Evolutionary conservation across 345 rosid species (phyloP).

Genomic region (Cardamine chenopodiifolia): DNA sequence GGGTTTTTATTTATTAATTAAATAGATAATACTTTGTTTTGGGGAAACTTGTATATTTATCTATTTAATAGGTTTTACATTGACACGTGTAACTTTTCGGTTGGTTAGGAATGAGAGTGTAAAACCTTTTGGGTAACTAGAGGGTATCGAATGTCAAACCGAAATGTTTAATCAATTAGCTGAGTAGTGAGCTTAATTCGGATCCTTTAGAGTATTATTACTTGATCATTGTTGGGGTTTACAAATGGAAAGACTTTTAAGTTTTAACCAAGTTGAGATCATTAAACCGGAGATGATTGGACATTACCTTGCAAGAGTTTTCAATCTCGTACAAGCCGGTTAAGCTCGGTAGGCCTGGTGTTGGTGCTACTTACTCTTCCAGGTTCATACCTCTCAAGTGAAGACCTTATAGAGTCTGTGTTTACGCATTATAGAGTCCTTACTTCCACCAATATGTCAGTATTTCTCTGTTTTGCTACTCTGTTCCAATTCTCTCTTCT

Average conservation of each 20-base stretch:
- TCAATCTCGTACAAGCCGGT: not conserved
- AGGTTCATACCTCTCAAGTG: too few species aligned
- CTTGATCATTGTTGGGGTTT: not conserved
- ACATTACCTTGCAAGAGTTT: not conserved
- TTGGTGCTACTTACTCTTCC: not conserved
- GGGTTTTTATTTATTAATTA: not conserved
- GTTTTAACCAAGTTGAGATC: not conserved
- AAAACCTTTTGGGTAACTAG: not conserved
- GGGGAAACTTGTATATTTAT: constrained; percentile 20
- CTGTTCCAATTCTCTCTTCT: not conserved
- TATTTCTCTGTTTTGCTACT: too few species aligned
- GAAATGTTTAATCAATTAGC: not conserved
- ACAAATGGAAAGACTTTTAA: too few species aligned
- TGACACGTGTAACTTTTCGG: not conserved
- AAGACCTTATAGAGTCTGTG: too few species aligned
- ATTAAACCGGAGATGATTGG: not conserved
- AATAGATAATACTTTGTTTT: constrained; percentile 12
- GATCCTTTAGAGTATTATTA: not conserved
- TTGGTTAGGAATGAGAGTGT: not conserved
- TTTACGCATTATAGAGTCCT: too few species aligned
- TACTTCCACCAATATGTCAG: too few species aligned
- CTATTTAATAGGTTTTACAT: constrained; percentile 9
- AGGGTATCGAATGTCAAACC: not conserved
- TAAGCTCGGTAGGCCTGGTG: not conserved
- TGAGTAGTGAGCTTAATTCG: not conserved